Base-by-base conservation (phyloP, 768 basidiomycete genomes). In the Naematelia aurantialba region DNA sequence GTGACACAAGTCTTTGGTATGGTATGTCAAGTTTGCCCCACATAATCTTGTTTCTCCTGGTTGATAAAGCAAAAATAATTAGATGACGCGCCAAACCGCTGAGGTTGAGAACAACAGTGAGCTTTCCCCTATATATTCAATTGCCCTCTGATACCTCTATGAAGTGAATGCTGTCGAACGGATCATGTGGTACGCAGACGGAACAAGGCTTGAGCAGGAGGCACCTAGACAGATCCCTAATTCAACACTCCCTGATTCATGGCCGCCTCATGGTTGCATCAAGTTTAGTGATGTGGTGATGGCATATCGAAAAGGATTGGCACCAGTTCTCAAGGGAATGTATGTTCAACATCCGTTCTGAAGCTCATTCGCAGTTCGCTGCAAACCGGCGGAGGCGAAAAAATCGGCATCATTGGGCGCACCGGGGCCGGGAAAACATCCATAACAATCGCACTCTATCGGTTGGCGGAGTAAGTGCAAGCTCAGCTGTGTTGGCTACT, bases 371-470 rank as follows among this genome's bases (percentile, higher is more conserved):
- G 39, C 42, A 65, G 68, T 26, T 84, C 82, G 13, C 83, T 94
- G 82, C 78, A 79, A 25, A 79, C 94, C 31, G 67, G 76, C 0
- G 82, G 83, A 0, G 90, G 89, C 3, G 91, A 94, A 78, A 92
- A 93, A 78, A 84, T 96, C 61, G 93, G 92, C n/a, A 87, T 94
- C 52, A 86, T 94, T 49, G 91, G 91, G 44, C 71, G 84, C 5
- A 91, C 90, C 17, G 90, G 90, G 25, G 90, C 90, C 0, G 91
- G 90, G 34, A 90, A 94, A 77, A 88, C 87, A 24, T 87, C 87
- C 1, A 86, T 96, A 56, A 89, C 93, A 84, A 85, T 86, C 64
- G 87, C 88, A 3, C 79, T 96, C 0, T 92, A 85, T 76, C 85
- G 91, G 12, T 60, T 75, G 11, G 71, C 61, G 4, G 71, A 72